Base-by-base conservation (phyloP, 805 yeast genomes). In the Candida ulmi region DNA sequence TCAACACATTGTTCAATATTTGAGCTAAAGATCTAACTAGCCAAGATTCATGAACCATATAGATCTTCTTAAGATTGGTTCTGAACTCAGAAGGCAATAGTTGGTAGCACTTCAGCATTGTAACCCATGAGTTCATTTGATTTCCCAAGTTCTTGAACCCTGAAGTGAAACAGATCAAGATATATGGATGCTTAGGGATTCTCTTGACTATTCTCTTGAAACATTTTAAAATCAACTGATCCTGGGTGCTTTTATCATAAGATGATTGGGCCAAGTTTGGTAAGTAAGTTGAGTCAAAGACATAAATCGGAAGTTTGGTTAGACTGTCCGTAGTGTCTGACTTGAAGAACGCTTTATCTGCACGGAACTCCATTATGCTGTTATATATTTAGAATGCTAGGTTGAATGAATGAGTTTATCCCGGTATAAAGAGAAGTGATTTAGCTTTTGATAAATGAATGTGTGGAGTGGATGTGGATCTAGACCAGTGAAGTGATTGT, bases 11-110 rank as follows among this genome's bases (percentile, higher is more conserved):
- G 40, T 79, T 69, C 43, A 86, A 64, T 18, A 88, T 72, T 39
- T 84, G 88, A 13, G 83, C 74, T 28, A 87, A 72, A 0, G 95
- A 81, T 50, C 88, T 77, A 21, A 87, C 75, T 62, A 90, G 75
- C 93, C 96, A 88, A 35, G 84, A 82, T 49, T 90, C 96, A 61
- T 91, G 97, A 3, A 91, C 95, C 24, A 90, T 73, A 46, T 81
- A 83, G 3, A 88, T 67, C 52, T 78, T 81, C 37, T 65, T 63
- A 33, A 91, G 61, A 40, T 74, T 68, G 38, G 73, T 71, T 43
- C 76, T 74, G 33, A 71, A 62, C 5, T 68, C 68, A 13, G 73
- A 69, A 2, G 91, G 78, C 21, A 91, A 69, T 46, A 75, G 62
- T 45, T 74, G 62, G 54, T 72, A 77, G 39, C 78, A 68, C 36